phyloP scores from a whole-genome alignment of 139 green algal genomes.

The Gonium pectorale region DNA sequence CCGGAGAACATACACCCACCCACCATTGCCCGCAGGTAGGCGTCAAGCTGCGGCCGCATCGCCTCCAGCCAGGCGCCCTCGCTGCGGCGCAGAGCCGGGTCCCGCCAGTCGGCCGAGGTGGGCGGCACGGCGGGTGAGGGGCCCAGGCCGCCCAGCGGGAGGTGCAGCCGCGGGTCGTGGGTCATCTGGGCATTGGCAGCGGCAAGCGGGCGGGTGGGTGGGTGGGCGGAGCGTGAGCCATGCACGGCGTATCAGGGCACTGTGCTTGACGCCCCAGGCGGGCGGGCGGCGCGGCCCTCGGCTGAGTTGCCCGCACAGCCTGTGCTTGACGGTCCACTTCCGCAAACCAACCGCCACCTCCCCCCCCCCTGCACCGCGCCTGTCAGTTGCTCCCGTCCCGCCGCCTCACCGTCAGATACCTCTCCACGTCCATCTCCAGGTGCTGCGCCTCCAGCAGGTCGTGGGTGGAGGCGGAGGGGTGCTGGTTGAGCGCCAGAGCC shows the following conservation, averaged over 20 bases:
- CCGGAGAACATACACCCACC: too few relatives aligned
- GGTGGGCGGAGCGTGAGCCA: too few relatives aligned
- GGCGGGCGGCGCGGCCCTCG: too few relatives aligned
- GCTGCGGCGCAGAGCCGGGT: neutral
- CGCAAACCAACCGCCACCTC: too few relatives aligned
- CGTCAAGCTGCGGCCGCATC: conserved; percentile 22
- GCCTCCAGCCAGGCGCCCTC: conserved; percentile 15
- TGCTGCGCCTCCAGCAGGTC: conserved; percentile 9
- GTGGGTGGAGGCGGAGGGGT: neutral
- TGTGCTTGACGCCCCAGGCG: too few relatives aligned
- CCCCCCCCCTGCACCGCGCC: too few relatives aligned
- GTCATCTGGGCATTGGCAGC: conserved; percentile 41
- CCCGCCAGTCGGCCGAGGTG: neutral
- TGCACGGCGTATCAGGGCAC: too few relatives aligned
- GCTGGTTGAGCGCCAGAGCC: conserved; percentile 1
- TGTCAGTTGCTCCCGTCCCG: too few relatives aligned
- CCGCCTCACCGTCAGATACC: conserved; percentile 35
- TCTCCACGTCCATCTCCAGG: conserved; percentile 21
- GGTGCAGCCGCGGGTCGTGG: conserved; percentile 39
- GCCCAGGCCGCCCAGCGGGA: conserved; percentile 4
- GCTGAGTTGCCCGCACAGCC: too few relatives aligned
- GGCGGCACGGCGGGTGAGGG: neutral
- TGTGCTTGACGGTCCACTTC: too few relatives aligned
- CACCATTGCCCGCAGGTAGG: conserved; percentile 28
- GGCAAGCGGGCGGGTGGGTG: too few relatives aligned